Evolutionary conservation across 306 rosid species (phyloP).

Genomic region (Echinosophora koreensis): DNA sequence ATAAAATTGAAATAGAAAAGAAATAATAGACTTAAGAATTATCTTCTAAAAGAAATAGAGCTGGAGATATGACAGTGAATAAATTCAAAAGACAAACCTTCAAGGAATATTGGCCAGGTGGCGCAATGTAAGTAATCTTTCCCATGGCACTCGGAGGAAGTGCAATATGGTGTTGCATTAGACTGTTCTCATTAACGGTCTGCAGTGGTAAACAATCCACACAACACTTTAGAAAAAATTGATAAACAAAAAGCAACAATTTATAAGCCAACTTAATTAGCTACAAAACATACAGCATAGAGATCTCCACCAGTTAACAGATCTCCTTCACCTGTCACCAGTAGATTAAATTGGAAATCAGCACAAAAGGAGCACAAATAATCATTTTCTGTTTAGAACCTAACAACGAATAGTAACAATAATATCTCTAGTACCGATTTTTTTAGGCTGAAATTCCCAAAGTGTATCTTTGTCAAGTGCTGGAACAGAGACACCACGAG

Average conservation of each 20-base stretch:
- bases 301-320: slow-evolving; percentile 93
- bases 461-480: slow-evolving; percentile 95
- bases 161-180: slow-evolving; percentile 90
- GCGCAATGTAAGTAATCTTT: slow-evolving; percentile 87
- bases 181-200: slow-evolving; percentile 91
- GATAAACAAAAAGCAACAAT: slow-evolving; percentile 19
- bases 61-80: slow-evolving; percentile 24
- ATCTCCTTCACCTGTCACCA: slow-evolving; percentile 90
- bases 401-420: slow-evolving; percentile 6
- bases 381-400: not conserved
- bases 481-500: slow-evolving; percentile 97
- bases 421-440: slow-evolving; percentile 61
- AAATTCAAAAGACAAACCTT: slow-evolving; percentile 61
- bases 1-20: slow-evolving; percentile 5
- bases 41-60: slow-evolving; percentile 21
- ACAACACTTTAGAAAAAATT: slow-evolving; percentile 33
- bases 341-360: slow-evolving; percentile 39
- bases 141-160: slow-evolving; percentile 99
- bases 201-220: slow-evolving; percentile 53
- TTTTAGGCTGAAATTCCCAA: slow-evolving; percentile 97
- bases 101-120: slow-evolving; percentile 94
- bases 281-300: slow-evolving; percentile 80
- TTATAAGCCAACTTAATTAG: slow-evolving; percentile 40
- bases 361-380: slow-evolving; percentile 9
- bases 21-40: slow-evolving; percentile 11